Evolutionary conservation across 768 basidiomycete genomes (phyloP), one percentile per base, ranked within the genome.

Genomic region (Baorangia bicolor): DNA sequence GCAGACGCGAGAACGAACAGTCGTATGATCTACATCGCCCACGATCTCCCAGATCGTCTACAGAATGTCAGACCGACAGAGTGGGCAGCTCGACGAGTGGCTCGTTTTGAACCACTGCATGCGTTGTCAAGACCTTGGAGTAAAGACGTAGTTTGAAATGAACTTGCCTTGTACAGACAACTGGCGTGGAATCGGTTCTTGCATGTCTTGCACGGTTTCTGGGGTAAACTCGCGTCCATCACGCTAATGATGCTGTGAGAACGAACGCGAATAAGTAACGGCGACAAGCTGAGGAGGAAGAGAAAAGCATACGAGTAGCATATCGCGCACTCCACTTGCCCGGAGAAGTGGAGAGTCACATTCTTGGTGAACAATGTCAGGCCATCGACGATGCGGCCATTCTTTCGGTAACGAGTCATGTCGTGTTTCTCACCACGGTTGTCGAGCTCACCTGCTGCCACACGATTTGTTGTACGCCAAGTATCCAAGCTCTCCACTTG

Each of bases 241-340:
- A 93, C 84, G 62, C 88, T 92, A 66, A 98, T 94, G 59, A 98
- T 92, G 5, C 93, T 95, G 72, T 10, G 57, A 8, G 41, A 37
- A 50, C 39, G 12, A 43, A 39, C 35, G 42, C 7, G 41, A 33
- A 45, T 43, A 28, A 58, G 40, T 7, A 31, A 30, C 21, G 11
- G 16, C 1, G 20, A 54, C 12, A 8, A 66, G 6, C 35, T 9
- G 3, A 37, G 20, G 16, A 51, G 6, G 20, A 39, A 45, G 16
- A 11, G 27, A 0, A 39, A 51, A 23, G 10, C 53, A 69, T 88
- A 94, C 88, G 91, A 92, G 70, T 95, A 96, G 66, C 94, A 96
- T 56, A 99, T 98, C 1, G 96, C 92, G 71, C 97, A 99, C 63
- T 96, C 94, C 3, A 91, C 90, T 69, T 94, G 89, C 7, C 96